Conservation (phyloP, 352 stramenopile species). For the Bremia lactucae region DNA sequence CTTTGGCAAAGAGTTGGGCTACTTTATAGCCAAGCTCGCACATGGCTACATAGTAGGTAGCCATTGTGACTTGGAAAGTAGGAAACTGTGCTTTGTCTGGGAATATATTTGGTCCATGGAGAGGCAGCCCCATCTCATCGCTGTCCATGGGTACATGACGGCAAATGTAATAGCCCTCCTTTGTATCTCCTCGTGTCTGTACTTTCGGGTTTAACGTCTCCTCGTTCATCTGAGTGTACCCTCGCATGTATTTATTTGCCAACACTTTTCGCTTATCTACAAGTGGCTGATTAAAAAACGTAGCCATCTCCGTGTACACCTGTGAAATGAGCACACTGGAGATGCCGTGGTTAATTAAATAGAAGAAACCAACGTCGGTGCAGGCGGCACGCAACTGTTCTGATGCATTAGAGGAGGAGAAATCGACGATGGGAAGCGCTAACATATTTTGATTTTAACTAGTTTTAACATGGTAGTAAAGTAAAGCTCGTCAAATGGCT, state of each 20-base stretch:
- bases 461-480: no score
- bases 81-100: constrained; percentile 31
- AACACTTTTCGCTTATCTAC: constrained; percentile 49
- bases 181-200: constrained; percentile 56
- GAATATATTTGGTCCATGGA: constrained; percentile 61
- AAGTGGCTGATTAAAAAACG: constrained; percentile 43
- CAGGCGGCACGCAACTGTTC: constrained; percentile 42
- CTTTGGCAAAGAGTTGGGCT: constrained; percentile 46
- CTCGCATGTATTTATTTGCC: constrained; percentile 60
- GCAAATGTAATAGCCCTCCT: constrained; percentile 73
- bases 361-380: constrained; percentile 62
- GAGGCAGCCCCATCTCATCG: constrained; percentile 47
- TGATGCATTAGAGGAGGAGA: constrained; percentile 26
- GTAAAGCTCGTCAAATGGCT: no score
- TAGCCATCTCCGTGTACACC: constrained; percentile 50
- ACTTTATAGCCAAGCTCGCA: constrained; percentile 36
- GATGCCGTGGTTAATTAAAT: constrained; percentile 47
- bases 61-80: constrained; percentile 36
- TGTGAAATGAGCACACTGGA: constrained; percentile 17
- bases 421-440: constrained; percentile 53
- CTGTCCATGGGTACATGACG: constrained; percentile 39
- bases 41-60: constrained; percentile 43
- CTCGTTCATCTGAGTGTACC: constrained; percentile 63
- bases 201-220: constrained; percentile 53
- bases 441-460: no score